Evolutionary conservation across 345 rosid species (phyloP).

Genomic region (Salix viminalis): DNA sequence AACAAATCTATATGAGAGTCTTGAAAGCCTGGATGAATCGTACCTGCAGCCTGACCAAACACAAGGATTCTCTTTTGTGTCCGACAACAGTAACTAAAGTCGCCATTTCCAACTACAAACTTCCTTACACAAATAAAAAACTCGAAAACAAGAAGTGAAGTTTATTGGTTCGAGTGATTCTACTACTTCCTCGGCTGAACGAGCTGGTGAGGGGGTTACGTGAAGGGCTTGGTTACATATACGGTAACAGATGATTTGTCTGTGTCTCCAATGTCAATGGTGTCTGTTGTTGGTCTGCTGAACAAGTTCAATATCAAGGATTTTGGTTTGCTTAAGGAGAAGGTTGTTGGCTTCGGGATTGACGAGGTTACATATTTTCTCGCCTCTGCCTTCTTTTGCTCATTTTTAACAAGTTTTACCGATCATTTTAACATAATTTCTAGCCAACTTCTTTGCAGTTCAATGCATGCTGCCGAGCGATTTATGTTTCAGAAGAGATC

Average conservation of each 20-base stretch:
- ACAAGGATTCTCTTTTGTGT: not conserved
- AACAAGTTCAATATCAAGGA: slow-evolving; percentile 19
- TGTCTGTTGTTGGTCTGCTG: slow-evolving; percentile 1
- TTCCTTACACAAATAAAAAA: not conserved
- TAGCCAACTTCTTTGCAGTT: too few relatives aligned
- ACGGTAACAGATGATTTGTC: slow-evolving; percentile 14
- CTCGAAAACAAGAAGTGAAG: not conserved
- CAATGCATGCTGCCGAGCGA: too few relatives aligned
- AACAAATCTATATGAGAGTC: not conserved
- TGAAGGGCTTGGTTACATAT: slow-evolving; percentile 2
- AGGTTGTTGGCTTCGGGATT: slow-evolving; percentile 5
- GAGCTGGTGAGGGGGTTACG: not conserved
- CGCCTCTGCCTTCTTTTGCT: not conserved
- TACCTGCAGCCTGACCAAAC: not conserved
- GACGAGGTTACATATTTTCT: slow-evolving; percentile 10
- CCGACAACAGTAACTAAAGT: not conserved
- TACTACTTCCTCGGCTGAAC: not conserved
- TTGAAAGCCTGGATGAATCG: not conserved
- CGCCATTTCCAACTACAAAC: not conserved
- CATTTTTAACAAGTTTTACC: not conserved
- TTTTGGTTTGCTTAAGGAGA: slow-evolving; percentile 7
- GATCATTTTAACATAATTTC: too few relatives aligned
- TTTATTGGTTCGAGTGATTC: not conserved
- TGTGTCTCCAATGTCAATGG: slow-evolving; percentile 17
- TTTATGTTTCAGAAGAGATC: too few relatives aligned